phyloP scores from a whole-genome alignment of 495 filamentous ascomycete species.

The Podospora comata region DNA sequence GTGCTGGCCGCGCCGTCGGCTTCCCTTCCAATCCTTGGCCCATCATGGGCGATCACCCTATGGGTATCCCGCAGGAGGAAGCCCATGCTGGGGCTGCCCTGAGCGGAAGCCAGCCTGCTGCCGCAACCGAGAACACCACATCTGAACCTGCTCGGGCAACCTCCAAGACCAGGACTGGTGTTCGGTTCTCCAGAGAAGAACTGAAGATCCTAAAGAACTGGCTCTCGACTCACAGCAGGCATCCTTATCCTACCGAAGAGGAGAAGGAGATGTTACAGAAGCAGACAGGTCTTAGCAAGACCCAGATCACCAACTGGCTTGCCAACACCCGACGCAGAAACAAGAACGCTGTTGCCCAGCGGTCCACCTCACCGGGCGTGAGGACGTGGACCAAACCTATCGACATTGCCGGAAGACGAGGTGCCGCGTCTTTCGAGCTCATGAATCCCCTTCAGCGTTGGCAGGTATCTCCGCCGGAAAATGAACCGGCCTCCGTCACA shows the following conservation, averaged over 20 bases:
- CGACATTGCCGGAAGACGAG: constrained; percentile 58
- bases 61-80: constrained; percentile 47
- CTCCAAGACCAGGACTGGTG: constrained; percentile 49
- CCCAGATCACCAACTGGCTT: constrained; percentile 81
- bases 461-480: constrained; percentile 80
- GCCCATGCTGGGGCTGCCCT: constrained; percentile 39
- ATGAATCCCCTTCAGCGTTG: constrained; percentile 85
- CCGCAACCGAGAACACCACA: constrained; percentile 39
- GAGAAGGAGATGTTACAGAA: constrained; percentile 72
- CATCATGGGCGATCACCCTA: constrained; percentile 44
- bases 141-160: constrained; percentile 24
- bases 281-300: constrained; percentile 68
- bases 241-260: constrained; percentile 78
- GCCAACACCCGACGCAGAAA: constrained; percentile 78
- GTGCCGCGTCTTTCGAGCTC: constrained; percentile 51
- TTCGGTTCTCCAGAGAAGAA: constrained; percentile 68
- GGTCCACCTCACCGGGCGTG: constrained; percentile 57
- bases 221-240: constrained; percentile 67
- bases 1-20: not conserved
- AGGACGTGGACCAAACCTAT: constrained; percentile 56
- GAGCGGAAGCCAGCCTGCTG: not conserved
- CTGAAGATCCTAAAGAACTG: constrained; percentile 74
- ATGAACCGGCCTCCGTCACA: constrained; percentile 76
- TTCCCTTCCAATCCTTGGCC: constrained; percentile 48
- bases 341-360: constrained; percentile 58